Base-by-base conservation (phyloP, 768 basidiomycete species). In the Russula sp. region DNA sequence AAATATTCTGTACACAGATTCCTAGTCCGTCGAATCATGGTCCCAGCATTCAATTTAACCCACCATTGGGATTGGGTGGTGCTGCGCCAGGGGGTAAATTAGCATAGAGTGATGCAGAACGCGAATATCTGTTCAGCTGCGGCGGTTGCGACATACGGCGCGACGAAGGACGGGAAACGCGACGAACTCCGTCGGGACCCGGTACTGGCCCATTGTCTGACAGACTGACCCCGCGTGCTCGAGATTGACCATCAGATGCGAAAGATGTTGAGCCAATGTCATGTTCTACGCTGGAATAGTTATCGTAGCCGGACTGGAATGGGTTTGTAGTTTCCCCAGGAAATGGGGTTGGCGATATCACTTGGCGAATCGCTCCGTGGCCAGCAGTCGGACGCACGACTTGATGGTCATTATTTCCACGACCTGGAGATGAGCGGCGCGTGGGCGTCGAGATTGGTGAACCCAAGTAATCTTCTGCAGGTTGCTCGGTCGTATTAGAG, bases 201-300 rank as follows among this genome's bases (percentile, higher is more conserved):
- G 89, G 86, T 2, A 94, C 88, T 42, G 91, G 92, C 14, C 95
- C 95, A 68, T 82, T 76, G 66, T 98, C 95, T 58, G 82, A 82
- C 59, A 98, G 73, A 48, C 86, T 86, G 51, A 97, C 80, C 25
- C 94, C 92, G 11, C 89, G 82, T 6, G 53, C 49, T 45, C 62
- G 64, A 52, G 49, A 63, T 53, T 58, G 59, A 51, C 51, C 61
- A 36, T 56, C 62, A 42, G 50, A 59, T 43, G 53, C 16, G 32
- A 53, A 32, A 18, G 20, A 8, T 14, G 60, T 25, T 29, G 50
- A 16, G n/a, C 34, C 35, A 32, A 32, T 36, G 7, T 64, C 48
- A 47, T 58, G 51, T 38, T 63, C 59, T 48, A 4, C 38, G 38
- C 36, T 35, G 45, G 57, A 38, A n/a, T 51, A 42, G 32, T 41